Evolutionary conservation across 2,329 filamentous ascomycete genomes (phyloP).

Genomic region (Colletotrichum melonis): DNA sequence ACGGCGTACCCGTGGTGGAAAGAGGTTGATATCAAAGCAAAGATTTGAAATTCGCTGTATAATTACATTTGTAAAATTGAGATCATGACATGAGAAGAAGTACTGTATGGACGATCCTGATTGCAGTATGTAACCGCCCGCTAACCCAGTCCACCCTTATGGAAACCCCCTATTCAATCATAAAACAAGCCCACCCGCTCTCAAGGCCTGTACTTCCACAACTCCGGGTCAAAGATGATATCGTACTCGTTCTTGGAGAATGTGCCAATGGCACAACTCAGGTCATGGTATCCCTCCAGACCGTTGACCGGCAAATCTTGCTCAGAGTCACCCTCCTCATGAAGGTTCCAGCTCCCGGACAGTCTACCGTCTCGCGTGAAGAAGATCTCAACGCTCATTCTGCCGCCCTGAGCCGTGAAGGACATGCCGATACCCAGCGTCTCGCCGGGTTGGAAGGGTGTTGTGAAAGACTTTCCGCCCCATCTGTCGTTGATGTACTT

Average conservation of each 20-base stretch:
- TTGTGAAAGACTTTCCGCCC: conserved; percentile 77
- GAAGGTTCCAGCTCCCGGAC: conserved; percentile 75
- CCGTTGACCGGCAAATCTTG: conserved; percentile 73
- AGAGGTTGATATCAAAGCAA: conserved; percentile 50
- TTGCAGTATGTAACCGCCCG: background rate
- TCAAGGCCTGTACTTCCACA: conserved; percentile 64
- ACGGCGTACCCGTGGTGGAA: conserved; percentile 76
- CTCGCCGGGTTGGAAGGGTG: conserved; percentile 72
- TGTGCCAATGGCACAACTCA: conserved; percentile 77
- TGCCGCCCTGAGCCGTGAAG: conserved; percentile 56
- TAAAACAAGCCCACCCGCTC: background rate
- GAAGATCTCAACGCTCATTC: conserved; percentile 70
- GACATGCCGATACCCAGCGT: conserved; percentile 79
- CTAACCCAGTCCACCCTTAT: background rate
- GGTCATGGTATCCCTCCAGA: conserved; percentile 76
- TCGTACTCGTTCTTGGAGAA: conserved; percentile 78
- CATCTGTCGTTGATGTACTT: conserved; percentile 80
- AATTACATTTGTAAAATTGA: background rate
- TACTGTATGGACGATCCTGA: background rate
- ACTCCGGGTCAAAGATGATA: conserved; percentile 68
- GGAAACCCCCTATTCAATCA: background rate
- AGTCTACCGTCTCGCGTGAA: conserved; percentile 75
- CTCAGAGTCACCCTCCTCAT: conserved; percentile 77
- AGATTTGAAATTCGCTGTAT: conserved; percentile 29
- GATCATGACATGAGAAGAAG: background rate